Conservation (phyloP, 2,329 filamentous ascomycete species). For the Beauveria varroae region DNA sequence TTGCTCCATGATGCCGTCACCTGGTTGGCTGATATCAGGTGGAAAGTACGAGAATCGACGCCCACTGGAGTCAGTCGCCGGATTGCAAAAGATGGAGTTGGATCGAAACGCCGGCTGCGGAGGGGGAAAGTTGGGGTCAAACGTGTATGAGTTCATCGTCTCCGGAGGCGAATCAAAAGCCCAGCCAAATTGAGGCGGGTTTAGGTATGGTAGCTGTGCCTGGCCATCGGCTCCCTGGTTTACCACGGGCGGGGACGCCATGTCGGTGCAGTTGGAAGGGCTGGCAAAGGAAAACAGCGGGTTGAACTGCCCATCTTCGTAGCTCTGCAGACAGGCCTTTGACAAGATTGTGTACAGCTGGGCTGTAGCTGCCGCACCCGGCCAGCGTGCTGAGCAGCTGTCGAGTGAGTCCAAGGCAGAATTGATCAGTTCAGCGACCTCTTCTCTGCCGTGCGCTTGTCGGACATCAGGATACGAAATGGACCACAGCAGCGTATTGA, state of each 20-base stretch:
- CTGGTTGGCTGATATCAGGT: constrained; percentile 39
- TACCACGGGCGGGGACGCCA: constrained; percentile 25
- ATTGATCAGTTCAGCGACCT: constrained; percentile 68
- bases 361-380: constrained; percentile 75
- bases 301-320: constrained; percentile 44
- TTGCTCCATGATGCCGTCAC: constrained; percentile 18
- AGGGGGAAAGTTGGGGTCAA: constrained; percentile 34
- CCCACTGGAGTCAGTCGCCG: constrained; percentile 45
- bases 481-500: constrained; percentile 89
- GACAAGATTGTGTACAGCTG: constrained; percentile 84
- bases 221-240: constrained; percentile 18
- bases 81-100: constrained; percentile 58
- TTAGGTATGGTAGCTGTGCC: constrained; percentile 32
- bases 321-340: constrained; percentile 79
- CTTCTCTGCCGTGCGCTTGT: constrained; percentile 60
- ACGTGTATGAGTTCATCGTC: constrained; percentile 39
- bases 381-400: constrained; percentile 81
- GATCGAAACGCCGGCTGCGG: constrained; percentile 53
- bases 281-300: constrained; percentile 26
- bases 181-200: constrained; percentile 49
- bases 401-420: constrained; percentile 72
- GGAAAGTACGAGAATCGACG: constrained; percentile 58
- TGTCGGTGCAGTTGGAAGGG: constrained; percentile 25
- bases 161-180: constrained; percentile 51
- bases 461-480: constrained; percentile 82